Evolutionary conservation across 768 basidiomycete genomes (phyloP).

Genomic region (Pleurotus sapidus): DNA sequence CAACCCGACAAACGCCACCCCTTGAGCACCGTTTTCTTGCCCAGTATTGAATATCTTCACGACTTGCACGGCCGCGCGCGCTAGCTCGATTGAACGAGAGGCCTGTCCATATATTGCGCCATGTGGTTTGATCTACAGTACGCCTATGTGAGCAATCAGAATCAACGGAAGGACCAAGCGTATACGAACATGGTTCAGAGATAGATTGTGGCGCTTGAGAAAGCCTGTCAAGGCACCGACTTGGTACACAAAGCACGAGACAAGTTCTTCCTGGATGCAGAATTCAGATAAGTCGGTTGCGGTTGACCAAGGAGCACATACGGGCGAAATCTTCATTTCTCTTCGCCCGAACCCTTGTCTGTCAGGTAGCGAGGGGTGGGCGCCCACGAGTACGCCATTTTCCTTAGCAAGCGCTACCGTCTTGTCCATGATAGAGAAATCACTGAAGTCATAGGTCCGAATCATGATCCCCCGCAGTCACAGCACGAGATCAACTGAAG

Average conservation of each 20-base stretch:
- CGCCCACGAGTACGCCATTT: slow-evolving; percentile 57
- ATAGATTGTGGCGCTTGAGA: slow-evolving; percentile 47
- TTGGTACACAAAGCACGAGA: slow-evolving; percentile 60
- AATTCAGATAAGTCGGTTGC: neutral
- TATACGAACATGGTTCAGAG: slow-evolving; percentile 48
- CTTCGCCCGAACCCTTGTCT: slow-evolving; percentile 63
- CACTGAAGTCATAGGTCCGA: slow-evolving; percentile 25
- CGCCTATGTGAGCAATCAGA: neutral
- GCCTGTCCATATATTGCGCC: slow-evolving; percentile 63
- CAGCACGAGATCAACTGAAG: neutral
- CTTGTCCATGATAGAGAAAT: slow-evolving; percentile 64
- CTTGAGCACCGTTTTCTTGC: slow-evolving; percentile 14
- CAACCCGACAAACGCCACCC: slow-evolving; percentile 59
- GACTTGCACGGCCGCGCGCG: slow-evolving; percentile 51
- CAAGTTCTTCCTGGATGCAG: slow-evolving; percentile 47
- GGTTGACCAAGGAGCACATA: slow-evolving; percentile 20
- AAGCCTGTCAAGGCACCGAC: slow-evolving; percentile 65
- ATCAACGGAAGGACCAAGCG: neutral
- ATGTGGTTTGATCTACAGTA: slow-evolving; percentile 52
- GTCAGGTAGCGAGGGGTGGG: slow-evolving; percentile 66
- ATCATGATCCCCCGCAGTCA: neutral
- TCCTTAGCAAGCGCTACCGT: slow-evolving; percentile 57
- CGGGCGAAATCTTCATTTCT: slow-evolving; percentile 61
- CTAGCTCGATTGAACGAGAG: slow-evolving; percentile 51
- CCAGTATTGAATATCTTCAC: slow-evolving; percentile 43